Base-by-base conservation (phyloP, 2,329 filamentous ascomycete genomes). In the Madurella mycetomatis region DNA sequence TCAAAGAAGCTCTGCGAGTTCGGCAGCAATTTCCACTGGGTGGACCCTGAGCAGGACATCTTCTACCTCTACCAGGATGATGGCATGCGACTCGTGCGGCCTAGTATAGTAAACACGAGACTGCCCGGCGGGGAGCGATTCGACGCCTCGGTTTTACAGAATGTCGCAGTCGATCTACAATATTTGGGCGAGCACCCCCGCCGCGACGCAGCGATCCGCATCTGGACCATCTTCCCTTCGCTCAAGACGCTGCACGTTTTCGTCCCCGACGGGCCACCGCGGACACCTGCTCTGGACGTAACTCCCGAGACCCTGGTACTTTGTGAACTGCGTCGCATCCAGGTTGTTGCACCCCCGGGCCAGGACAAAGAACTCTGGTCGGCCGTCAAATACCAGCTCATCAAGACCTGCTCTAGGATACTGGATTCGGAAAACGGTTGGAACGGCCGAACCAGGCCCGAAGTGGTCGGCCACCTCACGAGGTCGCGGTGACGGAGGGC, bases 141-240 rank as follows among this genome's bases (percentile, higher is more conserved):
- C 37, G 39, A 57, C 17, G 8, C 4, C 11, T 4, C 1, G 7
- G 25, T 49, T 18, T 4, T 57, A 4, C 50, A 19, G 4, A 53
- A 61, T 31, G 19, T 61, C 9, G 59, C 55, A 39, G 47, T 58
- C 34, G 55, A 60, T 47, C 34, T 61, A 12, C 19, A 55, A 15
- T 56, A 53, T 40, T 43, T 61, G 15, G 54, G 55, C 40, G 17
- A 48, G 13, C 49, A 50, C 31, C 57, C 53, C 9, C 47, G 53
- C 1, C 41, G 42, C 19, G 51, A 55, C 18, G 37, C 53, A 9
- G 16, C 54, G 7, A 17, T 49, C 19, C 50, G 55, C 39, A 31
- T 61, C 37, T 56, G 55, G 53, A 32, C 17, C 25, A 12, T 56
- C 13, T 61, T 61, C 44, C 54, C 51, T 13, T n/a, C 11, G 13